Base-by-base conservation (phyloP, 345 rosid species). In the Eucalyptus viminalis region DNA sequence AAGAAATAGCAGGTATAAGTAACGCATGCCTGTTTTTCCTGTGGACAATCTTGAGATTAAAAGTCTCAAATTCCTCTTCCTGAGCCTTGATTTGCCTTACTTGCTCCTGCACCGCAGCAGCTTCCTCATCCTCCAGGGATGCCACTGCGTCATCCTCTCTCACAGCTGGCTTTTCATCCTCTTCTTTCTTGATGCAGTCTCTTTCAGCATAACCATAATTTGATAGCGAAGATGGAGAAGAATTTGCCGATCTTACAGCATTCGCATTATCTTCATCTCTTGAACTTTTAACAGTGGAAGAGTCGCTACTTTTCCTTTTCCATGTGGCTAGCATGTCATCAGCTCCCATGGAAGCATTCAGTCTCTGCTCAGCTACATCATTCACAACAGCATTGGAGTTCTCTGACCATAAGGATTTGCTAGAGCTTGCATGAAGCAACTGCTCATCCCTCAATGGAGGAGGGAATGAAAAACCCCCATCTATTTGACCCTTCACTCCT, bases 51-150 rank as follows among this genome's bases (percentile, higher is more conserved):
- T 96, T 96, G 69, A 98, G 98, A 92, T 96, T 93, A 94, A 98
- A 98, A 87, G 99, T 97, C 93, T 98, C 99, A 92, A 97, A 98
- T 92, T 98, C 99, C 89, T 96, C 99, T 88, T 98, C 99, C 89
- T 98, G 99, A 45, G 95, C 96, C 94, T 95, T 97, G 91, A 98
- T 98, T 93, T 98, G 99, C 93, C 97, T 95, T 29, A 96, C 94
- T 95, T 98, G 99, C 94, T 97, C 99, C 91, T 97, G 98, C 44
- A 98, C 98, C 53, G 99, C 99, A 90, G 95, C 96, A 51, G 94
- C 97, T 92, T 98, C 99, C 90, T 98, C 99, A 93, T 98, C 99
- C 91, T 98, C 99, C 85, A 96, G 92, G 60, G 94, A 91, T 86
- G 93, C 94, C 62, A 92, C 96, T 37, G 92, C 95, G 88, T 97